Conservation (phyloP, 768 basidiomycete genomes). For the Panaeolus cyanescens region DNA sequence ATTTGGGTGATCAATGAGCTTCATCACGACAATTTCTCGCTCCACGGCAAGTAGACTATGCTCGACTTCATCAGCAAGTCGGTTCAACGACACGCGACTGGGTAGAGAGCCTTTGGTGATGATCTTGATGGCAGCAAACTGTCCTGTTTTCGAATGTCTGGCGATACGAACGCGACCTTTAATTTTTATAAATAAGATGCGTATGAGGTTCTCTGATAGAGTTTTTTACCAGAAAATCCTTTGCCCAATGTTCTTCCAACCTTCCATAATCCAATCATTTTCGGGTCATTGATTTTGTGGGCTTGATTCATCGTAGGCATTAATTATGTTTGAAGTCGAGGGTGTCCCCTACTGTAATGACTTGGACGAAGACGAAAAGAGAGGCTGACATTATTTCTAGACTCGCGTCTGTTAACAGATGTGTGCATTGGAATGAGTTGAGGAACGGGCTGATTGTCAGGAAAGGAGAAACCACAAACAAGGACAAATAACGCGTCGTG, state of each 20-base stretch:
- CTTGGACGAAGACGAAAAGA: neutral
- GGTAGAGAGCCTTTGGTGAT: conserved; percentile 75
- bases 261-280: conserved; percentile 81
- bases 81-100: conserved; percentile 68
- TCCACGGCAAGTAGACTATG: conserved; percentile 81
- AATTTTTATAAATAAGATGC: neutral
- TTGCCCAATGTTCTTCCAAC: conserved; percentile 83
- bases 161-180: conserved; percentile 90
- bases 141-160: conserved; percentile 82
- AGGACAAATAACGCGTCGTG: conserved; percentile 37
- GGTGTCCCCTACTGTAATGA: neutral
- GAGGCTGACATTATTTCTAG: conserved; percentile 10
- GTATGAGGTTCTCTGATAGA: too few species aligned
- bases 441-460: conserved; percentile 1
- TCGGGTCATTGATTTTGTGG: conserved; percentile 46
- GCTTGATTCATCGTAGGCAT: neutral
- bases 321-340: neutral
- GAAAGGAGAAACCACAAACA: conserved; percentile 21
- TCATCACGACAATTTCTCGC: conserved; percentile 97
- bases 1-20: conserved; percentile 93
- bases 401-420: conserved; percentile 7
- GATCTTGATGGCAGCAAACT: conserved; percentile 94
- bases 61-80: conserved; percentile 73
- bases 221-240: conserved; percentile 70
- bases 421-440: conserved; percentile 15